phyloP scores from a whole-genome alignment of 768 basidiomycete species.

The Trametes punicea region DNA sequence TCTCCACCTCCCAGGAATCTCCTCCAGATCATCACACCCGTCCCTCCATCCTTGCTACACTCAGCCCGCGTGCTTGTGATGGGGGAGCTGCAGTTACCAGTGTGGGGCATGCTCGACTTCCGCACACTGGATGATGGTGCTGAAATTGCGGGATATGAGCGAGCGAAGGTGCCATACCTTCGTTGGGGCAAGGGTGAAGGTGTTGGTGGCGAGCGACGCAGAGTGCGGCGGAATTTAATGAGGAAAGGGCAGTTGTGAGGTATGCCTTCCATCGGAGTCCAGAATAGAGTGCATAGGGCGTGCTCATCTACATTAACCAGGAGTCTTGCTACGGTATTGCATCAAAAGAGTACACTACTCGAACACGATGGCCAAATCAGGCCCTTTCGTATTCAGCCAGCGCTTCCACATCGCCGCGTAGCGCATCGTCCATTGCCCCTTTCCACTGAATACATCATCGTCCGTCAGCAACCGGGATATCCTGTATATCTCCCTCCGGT shows the following conservation, averaged over 20 bases:
- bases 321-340: background rate
- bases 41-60: constrained; percentile 48
- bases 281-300: too few relatives aligned
- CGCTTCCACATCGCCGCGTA: constrained; percentile 38
- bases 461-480: constrained; percentile 41
- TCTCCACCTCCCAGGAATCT: constrained; percentile 42
- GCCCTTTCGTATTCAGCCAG: constrained; percentile 37
- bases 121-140: constrained; percentile 37
- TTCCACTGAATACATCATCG: constrained; percentile 32
- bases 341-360: constrained; percentile 14
- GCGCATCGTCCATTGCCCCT: constrained; percentile 21
- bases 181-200: constrained; percentile 73
- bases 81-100: constrained; percentile 84
- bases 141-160: constrained; percentile 51
- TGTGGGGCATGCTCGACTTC: constrained; percentile 86
- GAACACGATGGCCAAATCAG: constrained; percentile 36
- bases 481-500: constrained; percentile 39
- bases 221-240: constrained; percentile 86
- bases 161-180: constrained; percentile 68
- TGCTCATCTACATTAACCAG: too few relatives aligned
- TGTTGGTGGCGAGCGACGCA: constrained; percentile 65
- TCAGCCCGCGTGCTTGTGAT: constrained; percentile 59
- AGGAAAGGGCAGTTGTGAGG: constrained; percentile 66
- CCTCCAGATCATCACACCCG: constrained; percentile 80
- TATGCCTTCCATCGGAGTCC: background rate